A percentile compares a stretch with the other conserved stretches of the same genome.
These are phyloP conservation scores for Populus pruinosa DNA, from an alignment of 345 rosid genomes.

Conservation along the genomic window DNA sequence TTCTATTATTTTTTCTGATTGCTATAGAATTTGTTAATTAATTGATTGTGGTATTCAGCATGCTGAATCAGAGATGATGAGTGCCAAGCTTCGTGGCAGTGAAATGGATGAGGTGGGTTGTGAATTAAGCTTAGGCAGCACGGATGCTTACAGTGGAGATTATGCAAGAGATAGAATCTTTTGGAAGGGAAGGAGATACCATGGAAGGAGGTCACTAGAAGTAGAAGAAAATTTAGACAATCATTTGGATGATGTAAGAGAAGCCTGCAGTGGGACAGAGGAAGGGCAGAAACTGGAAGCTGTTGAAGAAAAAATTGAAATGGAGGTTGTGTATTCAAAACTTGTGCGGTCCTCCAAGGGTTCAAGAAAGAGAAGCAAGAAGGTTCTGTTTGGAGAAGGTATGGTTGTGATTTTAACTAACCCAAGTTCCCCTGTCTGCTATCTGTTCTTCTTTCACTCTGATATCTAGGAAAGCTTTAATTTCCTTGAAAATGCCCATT, in stretches of 20 bases:
- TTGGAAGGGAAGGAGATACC: slow-evolving; percentile 45
- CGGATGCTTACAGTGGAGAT: slow-evolving; percentile 58
- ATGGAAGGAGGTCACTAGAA: slow-evolving; percentile 39
- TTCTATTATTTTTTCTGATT: neutral
- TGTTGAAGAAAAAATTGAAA: slow-evolving; percentile 44
- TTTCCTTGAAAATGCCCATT: neutral
- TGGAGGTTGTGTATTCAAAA: slow-evolving; percentile 27
- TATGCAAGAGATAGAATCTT: slow-evolving; percentile 37
- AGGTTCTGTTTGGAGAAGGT: slow-evolving; percentile 72
- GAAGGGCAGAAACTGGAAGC: slow-evolving; percentile 52
- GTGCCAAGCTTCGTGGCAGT: slow-evolving; percentile 55
- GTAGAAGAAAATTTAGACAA: slow-evolving; percentile 42
- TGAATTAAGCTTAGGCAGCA: slow-evolving; percentile 77
- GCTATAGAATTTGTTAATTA: slow-evolving; percentile 15
- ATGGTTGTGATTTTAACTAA: slow-evolving; percentile 7
- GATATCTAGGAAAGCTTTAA: neutral
- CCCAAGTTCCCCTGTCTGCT: neutral
- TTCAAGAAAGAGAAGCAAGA: slow-evolving; percentile 25
- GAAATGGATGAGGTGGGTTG: slow-evolving; percentile 60
- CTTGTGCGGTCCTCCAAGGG: slow-evolving; percentile 29
- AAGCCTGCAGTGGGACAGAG: slow-evolving; percentile 83
- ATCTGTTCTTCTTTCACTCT: slow-evolving; percentile 1
- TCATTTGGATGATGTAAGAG: slow-evolving; percentile 66
- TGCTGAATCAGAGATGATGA: slow-evolving; percentile 60
- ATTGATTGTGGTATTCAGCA: slow-evolving; percentile 37